A percentile compares a stretch with the other conserved stretches of the same genome.
Conservation (phyloP, 495 filamentous ascomycete genomes). For the Hyaloscypha variabilis region DNA sequence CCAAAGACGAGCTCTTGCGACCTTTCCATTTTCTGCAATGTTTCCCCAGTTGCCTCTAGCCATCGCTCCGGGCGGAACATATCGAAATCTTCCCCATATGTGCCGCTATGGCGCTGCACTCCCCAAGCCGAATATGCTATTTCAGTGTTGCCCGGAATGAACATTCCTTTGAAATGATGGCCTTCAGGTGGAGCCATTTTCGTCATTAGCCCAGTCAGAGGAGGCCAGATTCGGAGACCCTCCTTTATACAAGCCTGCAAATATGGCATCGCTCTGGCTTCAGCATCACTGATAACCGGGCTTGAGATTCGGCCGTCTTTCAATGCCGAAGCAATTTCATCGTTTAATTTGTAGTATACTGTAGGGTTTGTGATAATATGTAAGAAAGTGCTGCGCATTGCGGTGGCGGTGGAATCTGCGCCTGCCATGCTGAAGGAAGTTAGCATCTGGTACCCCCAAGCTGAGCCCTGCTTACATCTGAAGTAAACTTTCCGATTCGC, state of each 20-base stretch:
- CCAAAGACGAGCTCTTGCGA: conserved; percentile 44
- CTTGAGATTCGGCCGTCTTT: conserved; percentile 33
- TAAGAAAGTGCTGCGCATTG: conserved; percentile 58
- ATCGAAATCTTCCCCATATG: conserved; percentile 52
- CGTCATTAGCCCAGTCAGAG: conserved; percentile 37
- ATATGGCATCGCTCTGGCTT: conserved; percentile 49
- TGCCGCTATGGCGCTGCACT: conserved; percentile 34
- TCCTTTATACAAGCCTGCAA: conserved; percentile 55
- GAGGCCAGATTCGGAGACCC: conserved; percentile 48
- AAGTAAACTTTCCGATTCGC: conserved; percentile 42
- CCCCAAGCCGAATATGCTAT: conserved; percentile 44
- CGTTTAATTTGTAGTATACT: conserved; percentile 55
- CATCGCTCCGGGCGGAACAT: conserved; percentile 59
- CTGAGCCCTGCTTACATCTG: conserved; percentile 37
- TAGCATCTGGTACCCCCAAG: neutral
- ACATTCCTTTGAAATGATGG: conserved; percentile 48
- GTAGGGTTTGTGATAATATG: conserved; percentile 48
- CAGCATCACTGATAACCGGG: conserved; percentile 26
- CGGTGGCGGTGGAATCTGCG: conserved; percentile 63
- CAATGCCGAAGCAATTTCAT: conserved; percentile 50
- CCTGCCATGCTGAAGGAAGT: conserved; percentile 51
- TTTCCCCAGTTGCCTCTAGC: conserved; percentile 43
- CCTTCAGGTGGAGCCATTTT: conserved; percentile 52
- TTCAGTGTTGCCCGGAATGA: conserved; percentile 53
- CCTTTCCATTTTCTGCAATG: conserved; percentile 41